A percentile compares a stretch with the other conserved stretches of the same genome.
phyloP scores from a whole-genome alignment of 345 rosid species.

The Bruguiera gymnorhiza region DNA sequence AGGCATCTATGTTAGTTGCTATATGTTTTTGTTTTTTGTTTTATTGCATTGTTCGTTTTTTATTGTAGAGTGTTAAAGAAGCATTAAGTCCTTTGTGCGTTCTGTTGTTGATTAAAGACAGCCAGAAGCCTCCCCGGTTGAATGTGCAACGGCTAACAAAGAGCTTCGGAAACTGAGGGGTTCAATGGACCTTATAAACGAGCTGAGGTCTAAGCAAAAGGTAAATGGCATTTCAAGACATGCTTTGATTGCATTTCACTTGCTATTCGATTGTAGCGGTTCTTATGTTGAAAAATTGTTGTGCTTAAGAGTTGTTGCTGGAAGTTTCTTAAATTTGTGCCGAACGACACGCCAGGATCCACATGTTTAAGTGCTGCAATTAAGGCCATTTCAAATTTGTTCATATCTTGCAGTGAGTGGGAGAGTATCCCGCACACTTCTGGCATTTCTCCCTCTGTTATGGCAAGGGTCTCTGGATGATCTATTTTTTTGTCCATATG shows the following conservation, averaged over 20 bases:
- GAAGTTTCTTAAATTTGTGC: no score
- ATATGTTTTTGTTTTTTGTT: neutral
- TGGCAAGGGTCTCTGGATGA: neutral
- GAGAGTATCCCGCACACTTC: neutral
- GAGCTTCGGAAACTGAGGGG: constrained; percentile 78
- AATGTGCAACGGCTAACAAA: constrained; percentile 75
- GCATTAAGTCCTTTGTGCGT: constrained; percentile 5
- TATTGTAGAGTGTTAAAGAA: neutral
- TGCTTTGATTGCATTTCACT: neutral
- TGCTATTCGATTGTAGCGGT: neutral
- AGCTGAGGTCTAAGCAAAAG: constrained; percentile 72
- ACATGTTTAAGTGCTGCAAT: no score
- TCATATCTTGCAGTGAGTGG: neutral
- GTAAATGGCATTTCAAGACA: constrained; percentile 22
- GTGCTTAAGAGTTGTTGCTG: no score
- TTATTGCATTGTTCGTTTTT: neutral
- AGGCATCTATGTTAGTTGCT: neutral
- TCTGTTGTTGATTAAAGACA: constrained; percentile 60
- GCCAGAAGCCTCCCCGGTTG: constrained; percentile 82
- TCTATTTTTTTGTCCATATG: constrained; percentile 9
- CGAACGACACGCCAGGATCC: no score
- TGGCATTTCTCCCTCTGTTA: neutral
- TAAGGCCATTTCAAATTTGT: neutral
- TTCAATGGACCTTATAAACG: constrained; percentile 66
- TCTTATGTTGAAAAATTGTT: no score